Evolutionary conservation across 148 eudicot genomes (phyloP).

Genomic region (Nyssa sinensis): DNA sequence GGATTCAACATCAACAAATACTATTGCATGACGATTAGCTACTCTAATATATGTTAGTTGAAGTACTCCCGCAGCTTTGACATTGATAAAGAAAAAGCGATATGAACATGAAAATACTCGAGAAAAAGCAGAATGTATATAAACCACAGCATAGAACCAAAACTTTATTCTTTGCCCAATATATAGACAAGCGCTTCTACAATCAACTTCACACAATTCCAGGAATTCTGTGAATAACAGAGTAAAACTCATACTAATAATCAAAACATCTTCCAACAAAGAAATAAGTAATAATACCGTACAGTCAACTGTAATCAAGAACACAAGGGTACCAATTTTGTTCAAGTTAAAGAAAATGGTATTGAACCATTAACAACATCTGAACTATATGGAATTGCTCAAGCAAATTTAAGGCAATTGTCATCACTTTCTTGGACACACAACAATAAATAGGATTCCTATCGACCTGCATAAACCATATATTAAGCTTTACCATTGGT

Average conservation of each 20-base stretch:
- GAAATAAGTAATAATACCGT: not conserved
- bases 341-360: not conserved
- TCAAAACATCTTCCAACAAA: not conserved
- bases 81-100: not conserved
- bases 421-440: not conserved
- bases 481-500: not conserved
- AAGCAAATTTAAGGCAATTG: not conserved
- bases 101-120: not conserved
- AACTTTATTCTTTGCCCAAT: not conserved
- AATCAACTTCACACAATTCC: not conserved
- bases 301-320: not conserved
- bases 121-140: not conserved
- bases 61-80: not conserved
- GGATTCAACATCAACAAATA: conserved; percentile 1
- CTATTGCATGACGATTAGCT: not conserved
- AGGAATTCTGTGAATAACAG: not conserved
- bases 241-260: not conserved
- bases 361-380: not conserved
- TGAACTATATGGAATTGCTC: not conserved
- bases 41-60: not conserved
- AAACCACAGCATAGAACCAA: not conserved
- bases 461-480: not conserved
- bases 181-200: not conserved
- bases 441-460: not conserved
- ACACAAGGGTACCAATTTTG: not conserved